Conservation (phyloP, 805 yeast genomes). For the Helenozyma baotianmanensis region DNA sequence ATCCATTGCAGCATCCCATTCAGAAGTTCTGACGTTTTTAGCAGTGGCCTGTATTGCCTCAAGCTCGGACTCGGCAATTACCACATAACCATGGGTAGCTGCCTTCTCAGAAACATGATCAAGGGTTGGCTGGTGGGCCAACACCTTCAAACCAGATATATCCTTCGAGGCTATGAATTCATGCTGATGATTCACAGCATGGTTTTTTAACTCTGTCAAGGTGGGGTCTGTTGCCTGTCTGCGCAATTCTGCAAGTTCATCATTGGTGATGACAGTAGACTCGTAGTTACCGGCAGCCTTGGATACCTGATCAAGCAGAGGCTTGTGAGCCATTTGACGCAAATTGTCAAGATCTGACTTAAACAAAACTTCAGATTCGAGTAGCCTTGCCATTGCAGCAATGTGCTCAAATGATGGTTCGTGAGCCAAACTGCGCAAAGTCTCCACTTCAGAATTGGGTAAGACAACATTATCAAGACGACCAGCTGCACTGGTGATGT, state of each 20-base stretch:
- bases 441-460: constrained; percentile 2
- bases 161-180: background rate
- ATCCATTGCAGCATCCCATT: constrained; percentile 9
- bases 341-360: constrained; percentile 2
- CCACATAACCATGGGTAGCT: constrained; percentile 3
- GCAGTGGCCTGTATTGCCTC: constrained; percentile 6
- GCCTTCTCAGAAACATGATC: constrained; percentile 7
- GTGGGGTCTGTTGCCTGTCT: background rate
- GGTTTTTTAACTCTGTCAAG: background rate
- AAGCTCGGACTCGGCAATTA: constrained; percentile 6
- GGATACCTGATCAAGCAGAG: constrained; percentile 9
- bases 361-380: constrained; percentile 2
- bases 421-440: constrained; percentile 1
- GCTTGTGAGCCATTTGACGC: constrained; percentile 5
- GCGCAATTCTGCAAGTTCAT: constrained; percentile 4
- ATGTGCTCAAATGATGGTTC: constrained; percentile 12
- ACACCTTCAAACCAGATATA: background rate
- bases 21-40: constrained; percentile 9
- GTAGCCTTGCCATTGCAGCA: constrained; percentile 1
- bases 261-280: constrained; percentile 8
- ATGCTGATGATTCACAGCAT: too few relatives aligned
- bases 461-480: constrained; percentile 2
- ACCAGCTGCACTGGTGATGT: constrained; percentile 4
- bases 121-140: constrained; percentile 7
- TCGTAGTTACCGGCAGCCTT: constrained; percentile 12